phyloP scores from a whole-genome alignment of 257 asterid species.

The Mentha longifolia region DNA sequence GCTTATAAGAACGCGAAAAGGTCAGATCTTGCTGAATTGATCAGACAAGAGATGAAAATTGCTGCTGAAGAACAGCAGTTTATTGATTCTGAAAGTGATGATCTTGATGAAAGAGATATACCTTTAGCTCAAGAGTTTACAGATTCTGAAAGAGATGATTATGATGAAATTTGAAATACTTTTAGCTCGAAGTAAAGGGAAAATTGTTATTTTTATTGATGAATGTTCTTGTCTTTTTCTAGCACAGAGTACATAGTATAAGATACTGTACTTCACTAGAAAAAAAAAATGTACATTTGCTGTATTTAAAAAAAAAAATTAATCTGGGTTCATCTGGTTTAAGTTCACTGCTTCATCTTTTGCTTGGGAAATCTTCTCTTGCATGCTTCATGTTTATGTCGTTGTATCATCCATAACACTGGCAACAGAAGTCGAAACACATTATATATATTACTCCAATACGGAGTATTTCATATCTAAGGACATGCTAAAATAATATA shows the following conservation, averaged over 20 bases:
- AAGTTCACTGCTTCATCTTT: background rate
- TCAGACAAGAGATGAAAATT: conserved; percentile 68
- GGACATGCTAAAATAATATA: too few species aligned
- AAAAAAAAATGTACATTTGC: background rate
- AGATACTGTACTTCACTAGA: background rate
- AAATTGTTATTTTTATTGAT: background rate
- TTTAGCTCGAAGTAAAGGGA: background rate
- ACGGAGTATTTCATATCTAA: too few species aligned
- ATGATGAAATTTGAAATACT: conserved; percentile 25
- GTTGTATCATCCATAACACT: background rate
- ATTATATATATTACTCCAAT: too few species aligned
- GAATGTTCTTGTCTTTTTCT: background rate
- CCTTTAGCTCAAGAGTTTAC: conserved; percentile 29
- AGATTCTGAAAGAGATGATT: conserved; percentile 52
- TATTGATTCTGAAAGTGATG: conserved; percentile 54
- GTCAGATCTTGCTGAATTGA: conserved; percentile 82
- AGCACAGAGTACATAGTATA: background rate
- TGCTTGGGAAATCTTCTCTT: background rate
- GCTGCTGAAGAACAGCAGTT: conserved; percentile 44
- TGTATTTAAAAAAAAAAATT: background rate
- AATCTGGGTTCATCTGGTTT: background rate
- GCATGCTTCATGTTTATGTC: background rate
- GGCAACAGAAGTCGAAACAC: background rate
- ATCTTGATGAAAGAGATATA: conserved; percentile 35
- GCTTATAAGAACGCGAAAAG: conserved; percentile 68